Evolutionary conservation across 345 rosid genomes (phyloP), one percentile per base, ranked within the genome.

Genomic region (Citrus mangshanensis): DNA sequence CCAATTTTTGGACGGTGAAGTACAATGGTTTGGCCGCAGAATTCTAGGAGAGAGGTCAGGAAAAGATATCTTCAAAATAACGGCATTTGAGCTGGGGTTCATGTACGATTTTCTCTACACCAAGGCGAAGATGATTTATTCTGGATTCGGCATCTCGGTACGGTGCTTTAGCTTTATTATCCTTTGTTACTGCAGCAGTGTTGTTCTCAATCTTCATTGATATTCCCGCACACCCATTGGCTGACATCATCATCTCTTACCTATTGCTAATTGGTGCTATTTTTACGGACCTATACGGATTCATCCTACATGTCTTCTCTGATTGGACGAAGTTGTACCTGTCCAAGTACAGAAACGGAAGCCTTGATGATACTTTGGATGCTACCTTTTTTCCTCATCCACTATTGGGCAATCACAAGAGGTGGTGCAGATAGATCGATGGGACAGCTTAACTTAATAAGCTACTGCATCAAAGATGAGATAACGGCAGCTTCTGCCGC

Each of bases 41-140:
- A 35, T 51, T 2, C 16, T 40, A 7, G 2, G 0, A 5, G 25
- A 65, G 14, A 77, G 34, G 28, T 9, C 30, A 0, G 81, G 79
- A 2, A 46, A 13, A 19, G 51, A 80, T 32, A 84, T 83, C 3
- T 81, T 85, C 61, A 77, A 65, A 34, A 35, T 85, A 37, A 76
- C 83, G 62, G 90, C 86, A 78, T 79, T 82, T 66, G 90, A 85
- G 71, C 88, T 86, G 38, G 85, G 81, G 37, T 77, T 88, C 80
- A 76, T 88, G 82, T 85, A 84, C 7, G 87, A 84, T 49, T 70
- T 75, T 34, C 81, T 85, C 8, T 89, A 46, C 79, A 85, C 92
- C 0, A 89, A 89, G 79, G 84, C 82, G 0, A 70, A 56, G 5
- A 9, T 81, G 5, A 21, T 82, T 28, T 79, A 78, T 73, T 66